Conservation (phyloP, 495 filamentous ascomycete species). For the Daldinia decipiens region DNA sequence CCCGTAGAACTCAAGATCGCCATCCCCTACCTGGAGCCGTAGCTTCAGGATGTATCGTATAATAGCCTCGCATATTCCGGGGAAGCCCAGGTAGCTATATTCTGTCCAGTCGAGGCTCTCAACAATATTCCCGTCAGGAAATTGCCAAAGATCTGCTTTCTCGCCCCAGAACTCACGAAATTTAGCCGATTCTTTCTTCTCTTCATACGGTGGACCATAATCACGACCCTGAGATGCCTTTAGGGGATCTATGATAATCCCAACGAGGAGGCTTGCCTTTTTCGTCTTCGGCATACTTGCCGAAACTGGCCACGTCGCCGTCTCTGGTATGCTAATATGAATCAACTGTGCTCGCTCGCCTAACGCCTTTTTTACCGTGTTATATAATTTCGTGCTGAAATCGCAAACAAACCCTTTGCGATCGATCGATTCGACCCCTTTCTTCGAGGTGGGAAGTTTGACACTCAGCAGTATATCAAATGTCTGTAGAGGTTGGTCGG, state of each 20-base stretch:
- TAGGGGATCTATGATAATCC: conserved; percentile 74
- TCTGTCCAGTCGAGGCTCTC: conserved; percentile 86
- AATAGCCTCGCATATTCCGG: conserved; percentile 79
- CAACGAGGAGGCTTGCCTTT: conserved; percentile 62
- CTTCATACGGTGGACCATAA: conserved; percentile 83
- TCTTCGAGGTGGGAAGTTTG: conserved; percentile 28
- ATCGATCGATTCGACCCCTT: conserved; percentile 41
- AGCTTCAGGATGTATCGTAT: conserved; percentile 73
- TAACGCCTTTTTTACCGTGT: conserved; percentile 72
- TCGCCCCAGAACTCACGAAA: conserved; percentile 83
- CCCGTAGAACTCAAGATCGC: conserved; percentile 67
- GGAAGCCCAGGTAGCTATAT: conserved; percentile 58
- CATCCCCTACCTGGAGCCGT: conserved; percentile 65
- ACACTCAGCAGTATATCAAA: conserved; percentile 72
- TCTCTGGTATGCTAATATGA: conserved; percentile 59
- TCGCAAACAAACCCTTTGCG: conserved; percentile 50
- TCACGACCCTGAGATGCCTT: conserved; percentile 81
- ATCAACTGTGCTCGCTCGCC: conserved; percentile 78
- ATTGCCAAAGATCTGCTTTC: conserved; percentile 76
- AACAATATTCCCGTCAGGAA: conserved; percentile 76
- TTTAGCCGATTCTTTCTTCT: conserved; percentile 71
- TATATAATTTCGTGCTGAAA: conserved; percentile 65
- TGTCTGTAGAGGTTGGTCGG: conserved; percentile 70
- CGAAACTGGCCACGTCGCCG: conserved; percentile 56
- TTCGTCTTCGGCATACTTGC: conserved; percentile 38